A percentile compares a stretch with the other conserved stretches of the same genome.
phyloP scores from a whole-genome alignment of 108 stramenopile genomes.

The Skeletonema costatum region DNA sequence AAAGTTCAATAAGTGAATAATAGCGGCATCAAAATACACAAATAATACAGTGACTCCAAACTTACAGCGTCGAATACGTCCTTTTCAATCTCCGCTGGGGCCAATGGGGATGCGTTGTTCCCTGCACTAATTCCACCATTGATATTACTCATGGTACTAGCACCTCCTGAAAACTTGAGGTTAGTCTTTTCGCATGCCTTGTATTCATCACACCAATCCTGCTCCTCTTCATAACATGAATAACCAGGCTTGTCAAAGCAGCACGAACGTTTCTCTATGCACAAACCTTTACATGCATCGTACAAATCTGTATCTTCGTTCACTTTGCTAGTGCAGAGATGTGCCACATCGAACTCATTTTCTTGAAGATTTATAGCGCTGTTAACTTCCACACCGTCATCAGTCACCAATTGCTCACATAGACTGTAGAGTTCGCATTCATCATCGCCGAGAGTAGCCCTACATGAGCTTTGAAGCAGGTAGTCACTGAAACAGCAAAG shows the following conservation, averaged over 20 bases:
- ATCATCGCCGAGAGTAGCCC: background rate
- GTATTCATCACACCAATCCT: constrained; percentile 24
- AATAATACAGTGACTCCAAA: background rate
- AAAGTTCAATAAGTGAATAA: too few species aligned
- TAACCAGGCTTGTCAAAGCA: constrained; percentile 15
- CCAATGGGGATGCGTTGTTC: background rate
- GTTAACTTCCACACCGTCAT: constrained; percentile 1
- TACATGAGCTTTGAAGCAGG: constrained; percentile 5
- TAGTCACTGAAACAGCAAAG: constrained; percentile 15
- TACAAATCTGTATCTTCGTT: background rate
- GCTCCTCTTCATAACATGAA: constrained; percentile 21
- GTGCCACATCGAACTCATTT: background rate
- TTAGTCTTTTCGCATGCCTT: constrained; percentile 6
- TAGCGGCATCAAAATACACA: background rate
- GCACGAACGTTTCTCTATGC: constrained; percentile 2
- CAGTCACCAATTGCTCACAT: constrained; percentile 10
- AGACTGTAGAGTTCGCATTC: constrained; percentile 11
- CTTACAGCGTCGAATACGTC: background rate
- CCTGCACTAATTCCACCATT: background rate
- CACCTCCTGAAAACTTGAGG: background rate
- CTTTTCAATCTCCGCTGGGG: background rate
- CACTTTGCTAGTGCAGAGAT: constrained; percentile 6
- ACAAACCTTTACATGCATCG: constrained; percentile 7
- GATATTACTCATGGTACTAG: background rate
- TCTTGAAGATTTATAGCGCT: background rate